phyloP scores from a whole-genome alignment of 768 basidiomycete species.

The Kwoniella heveanensis region DNA sequence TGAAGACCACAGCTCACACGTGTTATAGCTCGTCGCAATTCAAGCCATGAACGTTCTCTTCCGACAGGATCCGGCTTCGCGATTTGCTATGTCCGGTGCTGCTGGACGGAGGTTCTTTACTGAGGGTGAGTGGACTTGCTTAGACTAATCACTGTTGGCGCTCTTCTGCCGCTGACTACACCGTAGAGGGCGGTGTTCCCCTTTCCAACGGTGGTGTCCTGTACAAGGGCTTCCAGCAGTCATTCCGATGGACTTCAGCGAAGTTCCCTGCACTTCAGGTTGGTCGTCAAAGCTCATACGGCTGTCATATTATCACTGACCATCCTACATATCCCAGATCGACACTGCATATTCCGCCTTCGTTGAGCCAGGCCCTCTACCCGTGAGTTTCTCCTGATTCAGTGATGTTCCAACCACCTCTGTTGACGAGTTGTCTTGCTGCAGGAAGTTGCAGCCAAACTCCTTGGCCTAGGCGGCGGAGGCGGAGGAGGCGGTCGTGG shows the following conservation, averaged over 20 bases:
- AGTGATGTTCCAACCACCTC: not conserved
- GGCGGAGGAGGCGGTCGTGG: conserved; percentile 32
- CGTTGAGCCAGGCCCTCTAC: conserved; percentile 46
- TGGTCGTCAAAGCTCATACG: not conserved
- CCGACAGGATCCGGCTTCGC: conserved; percentile 41
- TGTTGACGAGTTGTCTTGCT: conserved; percentile 1
- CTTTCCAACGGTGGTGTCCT: conserved; percentile 53
- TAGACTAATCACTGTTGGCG: not conserved
- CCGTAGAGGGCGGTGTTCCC: conserved; percentile 32
- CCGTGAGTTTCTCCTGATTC: conserved; percentile 25
- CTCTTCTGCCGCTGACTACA: conserved; percentile 9
- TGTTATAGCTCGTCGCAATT: conserved; percentile 39
- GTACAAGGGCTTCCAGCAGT: conserved; percentile 55
- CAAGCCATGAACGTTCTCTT: conserved; percentile 55
- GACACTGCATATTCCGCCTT: conserved; percentile 57
- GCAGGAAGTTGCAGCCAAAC: conserved; percentile 39
- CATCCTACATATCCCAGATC: conserved; percentile 37
- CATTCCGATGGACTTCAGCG: conserved; percentile 46
- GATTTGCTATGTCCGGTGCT: conserved; percentile 50
- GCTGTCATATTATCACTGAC: no score
- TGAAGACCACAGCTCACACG: not conserved
- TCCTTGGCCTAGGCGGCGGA: conserved; percentile 46
- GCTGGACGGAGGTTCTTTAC: conserved; percentile 53
- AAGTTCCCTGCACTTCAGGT: conserved; percentile 46
- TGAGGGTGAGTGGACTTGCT: conserved; percentile 29